Base-by-base conservation (phyloP, 257 asterid genomes). In the Jacaranda mimosifolia region DNA sequence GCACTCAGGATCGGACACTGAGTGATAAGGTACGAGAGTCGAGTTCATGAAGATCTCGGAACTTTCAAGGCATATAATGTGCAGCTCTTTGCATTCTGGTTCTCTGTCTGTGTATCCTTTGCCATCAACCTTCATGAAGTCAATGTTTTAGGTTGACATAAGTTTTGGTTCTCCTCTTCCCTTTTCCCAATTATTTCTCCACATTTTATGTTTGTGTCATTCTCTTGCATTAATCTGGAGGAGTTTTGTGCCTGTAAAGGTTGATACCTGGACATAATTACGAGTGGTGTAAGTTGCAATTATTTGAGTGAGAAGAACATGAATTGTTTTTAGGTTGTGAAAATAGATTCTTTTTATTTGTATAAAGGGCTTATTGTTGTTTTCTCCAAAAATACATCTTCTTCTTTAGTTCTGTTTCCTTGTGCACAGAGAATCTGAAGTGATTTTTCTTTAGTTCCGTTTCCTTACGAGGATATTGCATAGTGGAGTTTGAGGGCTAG, bases 91-190 rank as follows among this genome's bases (percentile, higher is more conserved):
- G 40, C 35, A 39, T 48, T 39, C 72, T 38, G 69, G 72, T 40
- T 68, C 63, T 51, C 39, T 12, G 63, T 60, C 15, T 48, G 36
- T 45, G 59, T 18, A 17, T 5, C 7, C 15, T 51, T 40, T 14
- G 51, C 56, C 45, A 11, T 64, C 53, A 8, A 49, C 53, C 6
- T 48, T 59, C 26, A 10, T 58, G 21, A 11, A 65, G 76, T 51
- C 79, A 72, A 77, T 72, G 55, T 32, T 73, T 11, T 66, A 17
- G 58, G 64, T 18, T 19, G 69, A 72, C 63, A 58, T 17, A 38
- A 19, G 7, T 26, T 62, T 62, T 69, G 39, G 46, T 7, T 17
- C 26, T 60, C 71, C 12, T 52, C 43, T 73, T 42, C 17, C 17
- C 11, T 52, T 14, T 55, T 40, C 45, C 38, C 62, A 5, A 43